Base-by-base conservation (phyloP, 2,329 filamentous ascomycete genomes). In the Diaporthe aspalathi region DNA sequence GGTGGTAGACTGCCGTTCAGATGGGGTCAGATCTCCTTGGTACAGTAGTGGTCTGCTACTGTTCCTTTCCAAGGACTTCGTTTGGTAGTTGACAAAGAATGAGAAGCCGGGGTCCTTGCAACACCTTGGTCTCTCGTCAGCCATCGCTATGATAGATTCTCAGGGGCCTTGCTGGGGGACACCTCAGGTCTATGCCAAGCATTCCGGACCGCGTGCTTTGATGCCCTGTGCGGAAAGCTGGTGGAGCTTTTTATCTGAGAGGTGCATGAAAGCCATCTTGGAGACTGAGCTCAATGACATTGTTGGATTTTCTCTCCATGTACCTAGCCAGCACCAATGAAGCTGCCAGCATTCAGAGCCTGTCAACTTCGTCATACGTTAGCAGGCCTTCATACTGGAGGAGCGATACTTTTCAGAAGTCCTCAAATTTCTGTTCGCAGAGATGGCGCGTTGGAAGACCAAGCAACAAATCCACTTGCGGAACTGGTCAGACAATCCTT, bases 291-390 rank as follows among this genome's bases (percentile, higher is more conserved):
- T 63, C 57, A 8, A 63, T 14, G 3, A 17, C 57, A n/a, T 20
- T 20, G 7, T 8, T 32, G 6, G 40, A 27, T 43, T 49, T n/a
- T 49, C n/a, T n/a, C 9, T 14, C 9, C 8, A 66, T 52, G 43
- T 52, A n/a, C n/a, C n/a, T n/a, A 52, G 8, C 22, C 57, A 0
- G 68, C 68, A 0, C 75, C 76, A 9, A 75, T 62, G n/a, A 76
- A 71, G 9, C 54, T 54, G 1, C 73, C 74, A 1, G 68, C n/a
- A 12, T 76, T 50, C 4, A 75, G 47, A 5, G 45, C 45, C 16
- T 45, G 43, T 20, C 20, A 17, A 20, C 3, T 17, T 17, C 20
- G 43, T 20, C 43, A 45, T 20, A 45, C 43, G 5, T 45, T 17
- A 45, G 5, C 9, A 5, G 32, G 43, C 6, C 43, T 17, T 7